Conservation (phyloP, 2,329 filamentous ascomycete species). For the Exophiala aquamarina region DNA sequence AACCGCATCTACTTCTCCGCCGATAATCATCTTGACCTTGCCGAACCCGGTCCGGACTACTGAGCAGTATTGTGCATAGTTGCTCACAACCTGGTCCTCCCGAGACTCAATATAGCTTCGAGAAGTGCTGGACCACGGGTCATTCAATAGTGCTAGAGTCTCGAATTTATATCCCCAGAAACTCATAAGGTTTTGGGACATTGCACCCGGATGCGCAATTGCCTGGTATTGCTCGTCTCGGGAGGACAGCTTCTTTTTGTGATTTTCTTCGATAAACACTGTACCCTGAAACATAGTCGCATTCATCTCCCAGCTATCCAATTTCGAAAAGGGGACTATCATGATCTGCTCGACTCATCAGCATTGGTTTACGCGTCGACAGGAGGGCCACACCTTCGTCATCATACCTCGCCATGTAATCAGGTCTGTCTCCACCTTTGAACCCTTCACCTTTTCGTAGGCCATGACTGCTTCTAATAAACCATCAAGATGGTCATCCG, state of each 20-base stretch:
- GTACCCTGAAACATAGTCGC: slow-evolving; percentile 82
- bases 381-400: slow-evolving; percentile 70
- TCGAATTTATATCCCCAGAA: slow-evolving; percentile 99
- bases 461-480: slow-evolving; percentile 73
- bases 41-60: slow-evolving; percentile 88
- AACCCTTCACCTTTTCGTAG: slow-evolving; percentile 67
- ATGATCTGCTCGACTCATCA: slow-evolving; percentile 64
- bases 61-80: slow-evolving; percentile 93
- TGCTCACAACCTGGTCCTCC: slow-evolving; percentile 72
- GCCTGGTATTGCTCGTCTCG: slow-evolving; percentile 58
- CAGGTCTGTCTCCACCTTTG: slow-evolving; percentile 72
- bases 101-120: slow-evolving; percentile 78
- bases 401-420: slow-evolving; percentile 98
- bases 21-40: slow-evolving; percentile 70
- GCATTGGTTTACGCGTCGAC: slow-evolving; percentile 2
- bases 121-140: slow-evolving; percentile 69
- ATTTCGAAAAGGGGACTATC: slow-evolving; percentile 76
- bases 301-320: slow-evolving; percentile 82
- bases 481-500: slow-evolving; percentile 85
- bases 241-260: slow-evolving; percentile 67
- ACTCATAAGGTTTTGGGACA: slow-evolving; percentile 78
- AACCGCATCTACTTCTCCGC: slow-evolving; percentile 94
- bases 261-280: slow-evolving; percentile 80
- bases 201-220: slow-evolving; percentile 51
- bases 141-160: slow-evolving; percentile 72